Evolutionary conservation across 805 yeast genomes (phyloP).

Genomic region (Pichia thaimueangensis): DNA sequence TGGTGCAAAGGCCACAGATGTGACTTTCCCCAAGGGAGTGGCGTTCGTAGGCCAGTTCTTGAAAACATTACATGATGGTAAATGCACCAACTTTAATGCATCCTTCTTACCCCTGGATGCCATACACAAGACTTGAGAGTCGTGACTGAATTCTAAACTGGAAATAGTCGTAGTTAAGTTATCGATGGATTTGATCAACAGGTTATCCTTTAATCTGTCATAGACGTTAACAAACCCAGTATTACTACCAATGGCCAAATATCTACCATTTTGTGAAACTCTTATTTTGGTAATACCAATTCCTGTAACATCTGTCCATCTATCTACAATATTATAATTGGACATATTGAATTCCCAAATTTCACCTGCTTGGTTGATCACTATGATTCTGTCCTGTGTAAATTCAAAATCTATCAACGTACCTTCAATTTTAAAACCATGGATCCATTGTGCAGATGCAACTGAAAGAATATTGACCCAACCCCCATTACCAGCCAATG

Average conservation of each 20-base stretch:
- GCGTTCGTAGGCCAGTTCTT: slow-evolving; percentile 97
- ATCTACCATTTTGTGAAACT: slow-evolving; percentile 49
- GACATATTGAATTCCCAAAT: slow-evolving; percentile 77
- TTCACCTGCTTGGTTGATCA: slow-evolving; percentile 72
- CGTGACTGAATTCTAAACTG: slow-evolving; percentile 64
- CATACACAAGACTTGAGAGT: slow-evolving; percentile 82
- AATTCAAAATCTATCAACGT: slow-evolving; percentile 76
- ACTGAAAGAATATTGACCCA: slow-evolving; percentile 83
- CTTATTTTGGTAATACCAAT: slow-evolving; percentile 74
- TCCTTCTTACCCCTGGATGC: slow-evolving; percentile 84
- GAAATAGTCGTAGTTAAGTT: slow-evolving; percentile 80
- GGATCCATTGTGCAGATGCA: slow-evolving; percentile 75
- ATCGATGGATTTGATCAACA: slow-evolving; percentile 62
- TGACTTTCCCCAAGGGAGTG: slow-evolving; percentile 94
- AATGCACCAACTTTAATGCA: slow-evolving; percentile 77
- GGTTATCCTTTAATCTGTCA: slow-evolving; percentile 43
- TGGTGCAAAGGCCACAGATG: slow-evolving; percentile 72
- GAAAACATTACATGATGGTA: slow-evolving; percentile 82
- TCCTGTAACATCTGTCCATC: slow-evolving; percentile 86
- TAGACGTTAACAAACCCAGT: slow-evolving; percentile 88
- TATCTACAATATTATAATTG: slow-evolving; percentile 43
- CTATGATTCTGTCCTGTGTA: slow-evolving; percentile 41
- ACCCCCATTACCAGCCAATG: slow-evolving; percentile 78
- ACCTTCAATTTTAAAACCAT: slow-evolving; percentile 88
- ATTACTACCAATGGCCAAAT: slow-evolving; percentile 84